These are phyloP conservation scores for Arthroderma sp. DNA, from an alignment of 2,329 filamentous ascomycete genomes.

Conservation along the genomic window DNA sequence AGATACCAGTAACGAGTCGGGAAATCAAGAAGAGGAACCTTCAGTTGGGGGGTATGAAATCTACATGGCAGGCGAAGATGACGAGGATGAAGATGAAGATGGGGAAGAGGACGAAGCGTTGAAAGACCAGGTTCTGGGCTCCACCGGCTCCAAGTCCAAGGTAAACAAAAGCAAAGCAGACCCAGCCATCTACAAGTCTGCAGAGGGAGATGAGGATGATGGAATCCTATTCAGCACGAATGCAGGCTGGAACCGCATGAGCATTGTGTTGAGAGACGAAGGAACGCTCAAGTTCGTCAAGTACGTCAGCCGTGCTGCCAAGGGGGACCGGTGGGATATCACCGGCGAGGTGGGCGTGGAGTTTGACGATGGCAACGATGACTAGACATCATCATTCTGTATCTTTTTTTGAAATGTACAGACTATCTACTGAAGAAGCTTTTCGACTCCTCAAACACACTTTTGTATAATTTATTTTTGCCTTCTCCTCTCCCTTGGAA, in stretches of 20 bases:
- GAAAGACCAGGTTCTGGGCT: conserved; percentile 22
- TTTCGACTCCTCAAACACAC: no score
- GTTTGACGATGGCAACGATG: conserved; percentile 39
- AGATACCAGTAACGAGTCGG: conserved; percentile 22
- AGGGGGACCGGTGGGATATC: conserved; percentile 87
- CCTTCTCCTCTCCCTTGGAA: no score
- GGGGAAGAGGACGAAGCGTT: conserved; percentile 31
- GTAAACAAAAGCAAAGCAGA: conserved; percentile 37
- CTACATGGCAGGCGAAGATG: conserved; percentile 74
- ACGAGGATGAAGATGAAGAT: conserved; percentile 53
- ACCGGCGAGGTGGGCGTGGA: conserved; percentile 63
- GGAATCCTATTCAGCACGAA: conserved; percentile 57
- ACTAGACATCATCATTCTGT: conserved; percentile 14
- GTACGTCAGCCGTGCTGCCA: conserved; percentile 72
- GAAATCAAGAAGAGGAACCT: conserved; percentile 22
- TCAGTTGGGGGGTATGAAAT: conserved; percentile 46
- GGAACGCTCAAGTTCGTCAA: conserved; percentile 89
- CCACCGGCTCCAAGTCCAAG: conserved; percentile 18
- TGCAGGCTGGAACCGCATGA: conserved; percentile 78
- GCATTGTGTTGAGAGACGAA: conserved; percentile 74
- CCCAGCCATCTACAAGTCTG: conserved; percentile 76
- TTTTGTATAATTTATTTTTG: no score
- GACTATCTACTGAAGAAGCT: no score
- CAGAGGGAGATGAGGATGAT: conserved; percentile 54
- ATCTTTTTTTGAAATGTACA: no score